Evolutionary conservation across 1,284 basidiomycete species (phyloP), one percentile per base, ranked within the genome.

Genomic region (Moniliophthora roreri): DNA sequence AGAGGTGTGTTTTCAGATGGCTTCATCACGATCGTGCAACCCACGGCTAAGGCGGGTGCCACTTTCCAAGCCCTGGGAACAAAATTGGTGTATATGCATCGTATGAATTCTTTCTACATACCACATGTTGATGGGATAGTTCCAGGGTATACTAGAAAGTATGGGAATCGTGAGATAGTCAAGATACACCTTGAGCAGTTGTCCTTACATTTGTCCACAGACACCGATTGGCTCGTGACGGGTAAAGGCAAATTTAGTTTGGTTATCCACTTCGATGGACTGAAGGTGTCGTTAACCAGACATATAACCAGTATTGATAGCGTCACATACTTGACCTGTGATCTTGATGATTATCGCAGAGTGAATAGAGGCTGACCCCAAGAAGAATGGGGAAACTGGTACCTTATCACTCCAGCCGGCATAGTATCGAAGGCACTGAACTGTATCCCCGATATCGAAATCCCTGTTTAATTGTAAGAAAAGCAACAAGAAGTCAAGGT

Each of bases 191-290:
- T 26, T 42, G 39, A 49, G 47, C 32, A 16, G 20, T 56, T 23
- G 53, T 58, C 70, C 81, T 61, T 65, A 91, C 89, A 95, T 94
- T 66, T 93, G 91, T 8, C 89, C 93, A 63, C 89, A 94, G 39
- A 97, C 95, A 45, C 95, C 95, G 62, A 98, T 90, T 26, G 95
- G 94, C 60, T 98, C 95, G 69, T 95, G 91, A 46, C 87, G 81
- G 21, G 93, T 95, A 70, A 93, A 93, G 15, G 89, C 89, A 54
- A 93, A 72, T 71, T 94, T 94, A 51, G 76, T 77, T 64, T 83
- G 84, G 66, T 87, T 87, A 66, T 92, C 86, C 24, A 92, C 81
- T 71, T 94, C 93, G 59, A 94, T 82, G 41, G 82, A 82, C 87
- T 91, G 58, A 32, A 28, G 32, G 21, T 20, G 36, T 24, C 13